Conservation (phyloP, 345 rosid species). For the Stellera chamaejasme region DNA sequence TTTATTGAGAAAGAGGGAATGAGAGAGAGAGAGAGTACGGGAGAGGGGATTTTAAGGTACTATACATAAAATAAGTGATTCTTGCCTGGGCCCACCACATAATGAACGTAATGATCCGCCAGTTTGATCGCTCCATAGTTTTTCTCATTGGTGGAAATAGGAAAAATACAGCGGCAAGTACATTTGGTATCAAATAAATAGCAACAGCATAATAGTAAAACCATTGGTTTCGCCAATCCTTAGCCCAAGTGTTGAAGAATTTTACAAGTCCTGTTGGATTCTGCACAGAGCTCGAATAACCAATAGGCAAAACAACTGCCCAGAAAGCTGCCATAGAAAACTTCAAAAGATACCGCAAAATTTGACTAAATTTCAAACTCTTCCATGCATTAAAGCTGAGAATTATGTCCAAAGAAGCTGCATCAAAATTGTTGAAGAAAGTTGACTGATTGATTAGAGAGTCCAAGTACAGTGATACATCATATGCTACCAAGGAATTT, state of each 20-base stretch:
- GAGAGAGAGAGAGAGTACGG: neutral
- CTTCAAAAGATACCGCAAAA: constrained; percentile 70
- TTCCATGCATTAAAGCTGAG: constrained; percentile 86
- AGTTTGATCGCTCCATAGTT: constrained; percentile 81
- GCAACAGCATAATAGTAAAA: constrained; percentile 69
- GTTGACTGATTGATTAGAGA: constrained; percentile 1
- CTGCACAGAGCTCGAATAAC: constrained; percentile 62
- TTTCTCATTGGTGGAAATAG: constrained; percentile 69
- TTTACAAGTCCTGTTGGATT: constrained; percentile 73
- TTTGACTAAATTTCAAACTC: constrained; percentile 68
- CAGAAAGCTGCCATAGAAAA: constrained; percentile 72
- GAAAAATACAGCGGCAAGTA: constrained; percentile 64
- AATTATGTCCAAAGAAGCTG: constrained; percentile 77
- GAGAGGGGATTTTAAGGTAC: neutral
- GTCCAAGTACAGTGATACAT: neutral
- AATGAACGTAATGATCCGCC: constrained; percentile 55
- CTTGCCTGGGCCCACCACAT: constrained; percentile 99
- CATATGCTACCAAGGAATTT: constrained; percentile 8
- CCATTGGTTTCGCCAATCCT: constrained; percentile 52
- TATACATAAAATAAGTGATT: constrained; percentile 6
- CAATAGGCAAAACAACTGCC: constrained; percentile 75
- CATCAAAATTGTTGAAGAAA: constrained; percentile 10
- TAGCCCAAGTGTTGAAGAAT: constrained; percentile 55
- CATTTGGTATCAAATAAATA: constrained; percentile 70
- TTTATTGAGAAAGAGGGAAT: neutral